Base-by-base conservation (phyloP, 441 rosid species). In the Erysimum cheiri region DNA sequence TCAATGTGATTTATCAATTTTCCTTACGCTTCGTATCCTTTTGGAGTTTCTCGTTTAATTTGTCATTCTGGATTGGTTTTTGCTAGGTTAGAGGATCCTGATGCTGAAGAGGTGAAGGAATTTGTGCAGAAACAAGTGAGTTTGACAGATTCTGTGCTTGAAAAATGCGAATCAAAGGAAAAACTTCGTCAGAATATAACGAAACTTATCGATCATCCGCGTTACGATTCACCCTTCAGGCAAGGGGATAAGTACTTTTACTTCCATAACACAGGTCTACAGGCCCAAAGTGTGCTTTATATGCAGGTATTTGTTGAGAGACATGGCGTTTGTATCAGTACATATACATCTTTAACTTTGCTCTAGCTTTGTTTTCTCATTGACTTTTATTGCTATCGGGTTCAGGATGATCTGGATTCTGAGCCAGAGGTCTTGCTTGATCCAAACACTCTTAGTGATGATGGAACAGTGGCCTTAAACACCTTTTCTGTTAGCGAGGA, bases 1-100 rank as follows among this genome's bases (percentile, higher is more conserved):
- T 11, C 3, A 41, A 5, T 13, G 39, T 67, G 60, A 49, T 70
- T 31, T n/a, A 13, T 44, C n/a, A 10, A 5, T 22, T 31, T 32
- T 13, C 12, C 15, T 2, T 22, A 13, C 37, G 59, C 3, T 26
- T 35, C 26, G 15, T 31, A 54, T 41, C 19, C n/a, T 57, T 24
- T 37, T 6, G 10, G 24, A 28, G 4, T 40, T 13, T 60, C 37
- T 60, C 8, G 22, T 31, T 71, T 57, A 46, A 36, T 26, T 41
- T 28, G n/a, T 37, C 32, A 12, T 37, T 39, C 5, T 62, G 12
- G 57, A 49, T 46, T 32, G 49, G 14, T 31, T 19, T 19, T 43
- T 26, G 47, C 15, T 65, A 95, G 98, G 98, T 87, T 93, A 24
- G 98, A 96, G 79, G 97, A 93, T 86, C 91, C 96, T 7, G 97